Percentiles rank a stretch among this genome's conserved stretches.
phyloP scores from a whole-genome alignment of 176 grass and related monocot genomes.

The Tuctoria greenei region DNA sequence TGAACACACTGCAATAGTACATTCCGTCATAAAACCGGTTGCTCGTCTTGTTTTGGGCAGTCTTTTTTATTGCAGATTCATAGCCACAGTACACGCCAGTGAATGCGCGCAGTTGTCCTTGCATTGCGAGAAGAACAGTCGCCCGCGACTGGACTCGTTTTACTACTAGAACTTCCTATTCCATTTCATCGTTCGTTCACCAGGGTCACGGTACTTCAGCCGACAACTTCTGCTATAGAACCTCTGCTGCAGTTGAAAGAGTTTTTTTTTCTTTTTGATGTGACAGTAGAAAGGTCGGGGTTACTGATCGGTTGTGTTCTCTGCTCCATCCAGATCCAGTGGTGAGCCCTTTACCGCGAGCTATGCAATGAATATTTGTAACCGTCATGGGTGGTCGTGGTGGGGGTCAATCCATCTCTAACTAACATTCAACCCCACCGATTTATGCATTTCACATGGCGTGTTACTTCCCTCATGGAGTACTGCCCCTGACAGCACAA shows the following conservation, averaged over 20 bases:
- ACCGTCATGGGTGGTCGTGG: neutral
- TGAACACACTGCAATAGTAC: neutral
- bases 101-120: conserved; percentile 3
- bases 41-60: neutral
- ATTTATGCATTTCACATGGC: conserved; percentile 65
- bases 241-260: neutral
- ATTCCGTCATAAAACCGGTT: neutral
- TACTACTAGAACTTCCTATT: neutral
- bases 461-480: conserved; percentile 33
- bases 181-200: neutral
- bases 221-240: neutral
- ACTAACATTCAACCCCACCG: conserved; percentile 47
- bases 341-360: neutral
- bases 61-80: conserved; percentile 13
- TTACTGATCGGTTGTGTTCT: neutral
- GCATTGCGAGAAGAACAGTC: neutral
- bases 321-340: neutral
- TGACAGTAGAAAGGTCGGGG: too few relatives aligned
- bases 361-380: neutral
- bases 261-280: too few relatives aligned
- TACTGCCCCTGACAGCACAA: conserved; percentile 6
- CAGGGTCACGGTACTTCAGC: neutral
- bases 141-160: neutral
- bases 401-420: neutral
- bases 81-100: neutral